Evolutionary conservation across 257 asterid genomes (phyloP).

Genomic region (Plectranthus barbatus): DNA sequence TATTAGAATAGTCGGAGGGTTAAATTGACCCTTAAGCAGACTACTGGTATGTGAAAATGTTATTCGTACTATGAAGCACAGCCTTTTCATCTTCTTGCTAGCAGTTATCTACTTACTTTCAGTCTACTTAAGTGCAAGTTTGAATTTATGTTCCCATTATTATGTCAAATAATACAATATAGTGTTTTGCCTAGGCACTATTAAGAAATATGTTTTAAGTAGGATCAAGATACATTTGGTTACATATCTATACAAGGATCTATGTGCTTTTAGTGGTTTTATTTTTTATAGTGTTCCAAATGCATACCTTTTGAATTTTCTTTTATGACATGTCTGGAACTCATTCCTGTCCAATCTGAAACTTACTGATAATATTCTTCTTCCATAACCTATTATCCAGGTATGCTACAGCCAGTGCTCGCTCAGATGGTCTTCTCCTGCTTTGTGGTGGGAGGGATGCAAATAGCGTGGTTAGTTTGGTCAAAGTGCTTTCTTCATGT

Average conservation of each 20-base stretch:
- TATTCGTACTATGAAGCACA: not conserved
- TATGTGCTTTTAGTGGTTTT: too few relatives aligned
- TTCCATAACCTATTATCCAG: constrained; percentile 30
- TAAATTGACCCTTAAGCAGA: too few relatives aligned
- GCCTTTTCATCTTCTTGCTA: not conserved
- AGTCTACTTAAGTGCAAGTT: not conserved
- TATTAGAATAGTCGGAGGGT: too few relatives aligned
- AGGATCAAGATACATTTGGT: too few relatives aligned
- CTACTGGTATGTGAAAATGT: not conserved
- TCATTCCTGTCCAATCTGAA: not conserved
- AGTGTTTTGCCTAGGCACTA: too few relatives aligned
- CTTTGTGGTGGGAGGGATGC: constrained; percentile 99
- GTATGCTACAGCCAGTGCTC: constrained; percentile 99
- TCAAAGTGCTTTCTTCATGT: not conserved
- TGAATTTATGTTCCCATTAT: not conserved
- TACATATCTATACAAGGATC: too few relatives aligned
- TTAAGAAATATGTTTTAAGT: too few relatives aligned
- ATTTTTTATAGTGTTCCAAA: too few relatives aligned
- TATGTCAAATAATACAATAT: too few relatives aligned
- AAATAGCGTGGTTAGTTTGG: constrained; percentile 78
- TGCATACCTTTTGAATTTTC: not conserved
- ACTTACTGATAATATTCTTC: constrained; percentile 9
- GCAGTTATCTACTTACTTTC: not conserved
- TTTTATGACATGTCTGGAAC: constrained; percentile 4
- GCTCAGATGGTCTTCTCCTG: constrained; percentile 98